Evolutionary conservation across 768 basidiomycete species (phyloP), one percentile per base, ranked within the genome.

Genomic region (Mycena vulgaris): DNA sequence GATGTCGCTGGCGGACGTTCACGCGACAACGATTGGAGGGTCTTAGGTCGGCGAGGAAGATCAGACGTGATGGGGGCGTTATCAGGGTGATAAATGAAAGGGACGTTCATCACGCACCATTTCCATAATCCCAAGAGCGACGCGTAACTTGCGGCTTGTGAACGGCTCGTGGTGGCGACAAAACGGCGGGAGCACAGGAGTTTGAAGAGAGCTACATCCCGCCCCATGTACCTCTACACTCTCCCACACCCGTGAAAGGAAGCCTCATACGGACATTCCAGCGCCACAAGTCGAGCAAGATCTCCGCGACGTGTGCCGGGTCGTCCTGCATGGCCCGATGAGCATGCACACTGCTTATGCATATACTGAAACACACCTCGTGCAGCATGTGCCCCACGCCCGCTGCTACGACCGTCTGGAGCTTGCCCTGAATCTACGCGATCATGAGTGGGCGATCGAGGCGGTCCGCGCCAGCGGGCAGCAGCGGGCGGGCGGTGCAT

Each of bases 401-500:
- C 13, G 90, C 88, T 68, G 97, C 87, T 39, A 99, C 95, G 27
- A 88, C 92, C 79, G 98, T 87, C 81, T 98, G 97, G 81, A 98
- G 99, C 79, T 98, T 98, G 76, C 92, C 68, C 78, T 92, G 95
- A 95, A 97, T 97, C 77, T 97, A 95, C 1, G 93, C 98, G 57
- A 99, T 96, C 93, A 97, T 98, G 52, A 99, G 86, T 73, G 95
- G 91, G 74, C 90, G 93, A 76, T 99, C 98, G 5, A 99, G 88
- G 21, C 96, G 86, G 74, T 99, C 98, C 21, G 96, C 91, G 0
- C 97, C 97, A 0, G 98, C 98, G 19, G 99, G 85, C 11, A 99
- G 89, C 27, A 99, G 89, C 30, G 99, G 82, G 31, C 97, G 90
- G 0, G 97, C 97, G 0, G 95, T 89, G 17, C 92, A 89, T 0